Base-by-base conservation (phyloP, 495 filamentous ascomycete genomes). In the Usnea hakonensis region DNA sequence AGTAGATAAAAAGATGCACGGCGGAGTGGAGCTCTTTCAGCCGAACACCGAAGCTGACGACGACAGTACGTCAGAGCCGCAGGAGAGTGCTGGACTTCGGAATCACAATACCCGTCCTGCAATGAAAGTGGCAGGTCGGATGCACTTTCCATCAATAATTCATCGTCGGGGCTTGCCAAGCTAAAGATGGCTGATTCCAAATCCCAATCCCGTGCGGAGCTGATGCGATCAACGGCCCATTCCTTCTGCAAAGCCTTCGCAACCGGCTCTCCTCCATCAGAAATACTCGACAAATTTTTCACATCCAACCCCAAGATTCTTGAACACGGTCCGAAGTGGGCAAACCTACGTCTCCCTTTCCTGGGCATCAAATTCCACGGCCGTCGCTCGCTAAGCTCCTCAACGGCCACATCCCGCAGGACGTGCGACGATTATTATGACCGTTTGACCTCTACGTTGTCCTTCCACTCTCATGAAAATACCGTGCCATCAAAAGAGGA, bases 261-360 rank as follows among this genome's bases (percentile, higher is more conserved):
- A 28, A 19, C 64, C 23, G 57, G 58, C 9, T 37, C 59, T 7
- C 36, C 70, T 33, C 69, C 73, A 3, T 23, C 57, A 5, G 60
- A 71, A 36, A 71, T 64, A 1, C 65, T 74, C 19, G 53, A 66
- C 38, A 60, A 66, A 10, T 65, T 57, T 66, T 73, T 74, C 57
- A 63, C 57, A 11, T 13, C 60, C 10, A 55, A 40, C 33, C 72
- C 75, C 11, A 65, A 46, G 17, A 77, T 76, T 40, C 69, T 69
- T 2, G 73, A 77, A 54, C 73, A 77, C 48, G 75, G 75, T 9
- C 75, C 75, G 1, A 26, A 50, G 38, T 75, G 70, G 73, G 73
- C 74, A 11, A 62, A 9, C 26, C 19, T 55, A 7, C 68, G 69
- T 16, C 69, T 76, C 6, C 74, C 75, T 0, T 77, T 75, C 53